Evolutionary conservation across 148 eudicot genomes (phyloP).

Genomic region (Polygonum aviculare): DNA sequence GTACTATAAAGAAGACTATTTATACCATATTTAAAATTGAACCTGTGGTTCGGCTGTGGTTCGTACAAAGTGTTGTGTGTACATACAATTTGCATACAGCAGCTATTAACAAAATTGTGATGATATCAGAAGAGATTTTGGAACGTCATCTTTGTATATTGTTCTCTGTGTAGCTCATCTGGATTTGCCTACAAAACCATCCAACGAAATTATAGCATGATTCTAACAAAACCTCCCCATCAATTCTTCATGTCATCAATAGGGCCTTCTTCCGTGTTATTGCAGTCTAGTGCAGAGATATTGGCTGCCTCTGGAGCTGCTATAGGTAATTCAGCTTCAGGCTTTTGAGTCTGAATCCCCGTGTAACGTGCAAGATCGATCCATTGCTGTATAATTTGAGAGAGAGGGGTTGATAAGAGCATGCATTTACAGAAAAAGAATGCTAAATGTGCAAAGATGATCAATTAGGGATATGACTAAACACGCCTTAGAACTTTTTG

Average conservation of each 20-base stretch:
- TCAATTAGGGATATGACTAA: not conserved
- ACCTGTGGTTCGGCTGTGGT: constrained; percentile 1
- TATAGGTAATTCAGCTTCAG: constrained; percentile 31
- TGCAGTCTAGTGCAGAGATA: constrained; percentile 32
- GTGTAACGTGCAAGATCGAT: constrained; percentile 80
- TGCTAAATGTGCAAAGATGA: constrained; percentile 1
- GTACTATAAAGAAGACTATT: not conserved
- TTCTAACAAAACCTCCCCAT: not conserved
- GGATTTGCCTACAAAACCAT: not conserved
- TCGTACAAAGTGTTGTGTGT: constrained; percentile 4
- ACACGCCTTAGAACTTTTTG: no score
- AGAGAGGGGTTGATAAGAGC: not conserved
- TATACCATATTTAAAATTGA: not conserved
- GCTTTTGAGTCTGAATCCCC: constrained; percentile 67
- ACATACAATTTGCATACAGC: not conserved
- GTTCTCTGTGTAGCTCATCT: not conserved
- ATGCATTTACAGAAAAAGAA: not conserved
- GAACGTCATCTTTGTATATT: not conserved
- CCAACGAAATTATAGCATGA: not conserved
- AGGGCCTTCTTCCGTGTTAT: constrained; percentile 41
- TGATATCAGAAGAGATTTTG: not conserved
- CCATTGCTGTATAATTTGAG: constrained; percentile 78
- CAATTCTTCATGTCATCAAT: constrained; percentile 51
- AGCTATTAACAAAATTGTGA: not conserved
- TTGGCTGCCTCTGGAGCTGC: constrained; percentile 35